These are phyloP conservation scores for Dioscorea zingiberensis DNA, from an alignment of 106 monocot genomes.

Conservation along the genomic window DNA sequence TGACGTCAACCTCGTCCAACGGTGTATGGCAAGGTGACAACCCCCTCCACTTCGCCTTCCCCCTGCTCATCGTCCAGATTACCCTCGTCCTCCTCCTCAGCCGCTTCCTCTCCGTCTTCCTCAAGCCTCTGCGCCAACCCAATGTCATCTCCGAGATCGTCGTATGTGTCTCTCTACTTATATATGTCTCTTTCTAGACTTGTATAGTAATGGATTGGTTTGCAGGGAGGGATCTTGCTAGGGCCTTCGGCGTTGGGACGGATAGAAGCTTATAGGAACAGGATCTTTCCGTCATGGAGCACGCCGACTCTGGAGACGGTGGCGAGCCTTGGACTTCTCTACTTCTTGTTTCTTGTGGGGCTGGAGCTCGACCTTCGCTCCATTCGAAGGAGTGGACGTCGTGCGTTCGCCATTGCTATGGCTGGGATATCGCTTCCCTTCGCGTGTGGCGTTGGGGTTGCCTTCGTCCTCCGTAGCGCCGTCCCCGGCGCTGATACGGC, in stretches of 20 bases:
- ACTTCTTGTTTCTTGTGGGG: constrained; percentile 82
- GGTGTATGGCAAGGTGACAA: constrained; percentile 81
- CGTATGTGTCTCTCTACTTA: neutral
- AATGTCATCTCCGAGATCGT: constrained; percentile 86
- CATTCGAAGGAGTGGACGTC: constrained; percentile 53
- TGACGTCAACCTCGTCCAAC: constrained; percentile 71
- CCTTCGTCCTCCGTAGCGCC: constrained; percentile 40
- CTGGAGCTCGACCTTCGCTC: constrained; percentile 74
- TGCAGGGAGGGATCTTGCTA: constrained; percentile 66
- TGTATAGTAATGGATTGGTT: neutral
- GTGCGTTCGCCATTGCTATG: constrained; percentile 59
- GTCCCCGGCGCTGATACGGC: constrained; percentile 42
- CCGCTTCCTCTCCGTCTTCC: constrained; percentile 56
- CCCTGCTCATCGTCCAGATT: constrained; percentile 70
- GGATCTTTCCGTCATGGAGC: constrained; percentile 71
- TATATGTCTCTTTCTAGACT: neutral
- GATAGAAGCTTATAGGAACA: constrained; percentile 34
- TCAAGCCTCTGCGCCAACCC: constrained; percentile 82
- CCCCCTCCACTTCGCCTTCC: constrained; percentile 77
- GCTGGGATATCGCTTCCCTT: constrained; percentile 79
- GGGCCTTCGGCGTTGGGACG: constrained; percentile 80
- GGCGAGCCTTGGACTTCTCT: constrained; percentile 75
- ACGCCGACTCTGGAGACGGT: constrained; percentile 57
- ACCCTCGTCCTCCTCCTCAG: constrained; percentile 59
- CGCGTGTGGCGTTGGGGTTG: constrained; percentile 48